These are phyloP conservation scores for Talaromyces liani DNA, from an alignment of 495 filamentous ascomycete genomes.

Conservation along the genomic window DNA sequence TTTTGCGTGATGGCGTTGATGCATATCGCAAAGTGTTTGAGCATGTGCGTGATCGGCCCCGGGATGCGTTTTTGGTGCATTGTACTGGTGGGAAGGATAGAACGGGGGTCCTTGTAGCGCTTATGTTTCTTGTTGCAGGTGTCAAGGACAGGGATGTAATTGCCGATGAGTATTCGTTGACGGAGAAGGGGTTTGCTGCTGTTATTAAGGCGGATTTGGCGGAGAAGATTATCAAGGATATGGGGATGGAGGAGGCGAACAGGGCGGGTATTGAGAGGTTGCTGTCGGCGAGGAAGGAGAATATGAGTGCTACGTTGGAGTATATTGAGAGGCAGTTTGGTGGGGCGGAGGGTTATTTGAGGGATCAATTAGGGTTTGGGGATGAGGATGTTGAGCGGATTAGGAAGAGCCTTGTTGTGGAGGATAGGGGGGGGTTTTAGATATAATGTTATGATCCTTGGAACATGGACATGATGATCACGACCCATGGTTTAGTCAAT, in stretches of 20 bases:
- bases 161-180: conserved; percentile 10
- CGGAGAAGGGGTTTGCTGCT: conserved; percentile 8
- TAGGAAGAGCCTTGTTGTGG: conserved; percentile 6
- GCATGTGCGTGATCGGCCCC: conserved; percentile 31
- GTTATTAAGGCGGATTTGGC: background rate
- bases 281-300: conserved; percentile 19
- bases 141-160: conserved; percentile 7
- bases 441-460: background rate
- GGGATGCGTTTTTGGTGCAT: conserved; percentile 43
- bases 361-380: conserved; percentile 6
- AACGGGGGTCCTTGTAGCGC: conserved; percentile 52
- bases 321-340: conserved; percentile 13
- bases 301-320: conserved; percentile 9
- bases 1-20: conserved; percentile 29
- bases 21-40: conserved; percentile 27
- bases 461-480: background rate
- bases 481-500: background rate
- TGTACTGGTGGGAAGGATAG: conserved; percentile 64
- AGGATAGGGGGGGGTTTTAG: conserved; percentile 10
- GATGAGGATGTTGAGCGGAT: conserved; percentile 11
- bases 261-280: conserved; percentile 9
- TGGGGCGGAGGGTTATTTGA: conserved; percentile 13
- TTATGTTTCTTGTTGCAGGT: conserved; percentile 49
- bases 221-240: conserved; percentile 9
- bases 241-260: conserved; percentile 1